Conservation (phyloP, 306 rosid genomes). For the Pterocarpus macrocarpus region DNA sequence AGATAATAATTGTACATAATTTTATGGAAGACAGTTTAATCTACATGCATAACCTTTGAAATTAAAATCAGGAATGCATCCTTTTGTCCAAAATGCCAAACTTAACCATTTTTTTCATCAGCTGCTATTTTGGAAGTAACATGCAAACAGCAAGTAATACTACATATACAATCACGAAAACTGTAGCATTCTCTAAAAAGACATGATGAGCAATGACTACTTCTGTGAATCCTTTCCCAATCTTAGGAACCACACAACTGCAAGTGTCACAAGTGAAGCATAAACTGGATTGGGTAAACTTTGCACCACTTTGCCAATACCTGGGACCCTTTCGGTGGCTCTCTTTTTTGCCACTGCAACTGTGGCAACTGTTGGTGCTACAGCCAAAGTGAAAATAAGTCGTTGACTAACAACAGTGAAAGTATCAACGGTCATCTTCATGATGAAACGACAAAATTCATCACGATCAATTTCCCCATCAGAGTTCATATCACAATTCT, state of each 20-base stretch:
- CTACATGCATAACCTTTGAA: no score
- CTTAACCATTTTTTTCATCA: slow-evolving; percentile 16
- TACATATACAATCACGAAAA: slow-evolving; percentile 35
- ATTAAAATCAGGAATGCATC: no score
- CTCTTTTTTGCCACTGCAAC: slow-evolving; percentile 83
- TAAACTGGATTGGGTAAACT: slow-evolving; percentile 75
- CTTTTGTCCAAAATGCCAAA: not conserved
- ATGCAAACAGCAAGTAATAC: slow-evolving; percentile 9
- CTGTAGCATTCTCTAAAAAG: slow-evolving; percentile 15
- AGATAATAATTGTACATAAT: not conserved
- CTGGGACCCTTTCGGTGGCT: slow-evolving; percentile 88
- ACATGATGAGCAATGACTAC: slow-evolving; percentile 16
- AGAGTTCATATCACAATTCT: slow-evolving; percentile 67
- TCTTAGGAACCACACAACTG: slow-evolving; percentile 63
- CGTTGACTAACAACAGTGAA: slow-evolving; percentile 66
- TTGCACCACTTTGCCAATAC: slow-evolving; percentile 78
- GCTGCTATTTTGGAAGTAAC: not conserved
- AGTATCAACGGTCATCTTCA: slow-evolving; percentile 65
- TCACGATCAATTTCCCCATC: slow-evolving; percentile 68
- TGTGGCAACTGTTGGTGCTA: slow-evolving; percentile 81
- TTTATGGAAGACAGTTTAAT: slow-evolving; percentile 11
- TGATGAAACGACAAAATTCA: slow-evolving; percentile 69
- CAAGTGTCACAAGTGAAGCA: slow-evolving; percentile 76
- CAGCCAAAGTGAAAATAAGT: slow-evolving; percentile 72
- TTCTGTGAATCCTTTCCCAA: slow-evolving; percentile 24